Evolutionary conservation across 257 asterid species (phyloP), one percentile per base, ranked within the genome.

Genomic region (Striga asiatica): DNA sequence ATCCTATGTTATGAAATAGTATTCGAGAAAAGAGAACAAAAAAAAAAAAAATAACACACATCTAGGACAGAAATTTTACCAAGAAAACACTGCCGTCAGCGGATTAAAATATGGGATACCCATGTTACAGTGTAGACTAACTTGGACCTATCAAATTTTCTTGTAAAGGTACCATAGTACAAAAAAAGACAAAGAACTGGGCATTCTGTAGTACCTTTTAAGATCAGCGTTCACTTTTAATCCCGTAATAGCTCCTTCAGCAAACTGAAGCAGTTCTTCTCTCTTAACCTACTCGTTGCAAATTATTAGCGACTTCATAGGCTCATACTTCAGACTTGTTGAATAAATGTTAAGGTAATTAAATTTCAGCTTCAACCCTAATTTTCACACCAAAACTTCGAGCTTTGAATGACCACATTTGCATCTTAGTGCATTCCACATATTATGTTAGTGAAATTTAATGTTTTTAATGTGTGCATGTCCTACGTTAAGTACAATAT

Each of bases 221-320:
- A 80, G 57, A 49, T 82, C 96, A 25, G 93, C 94, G 78, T 82
- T 91, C 60, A 77, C 61, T 82, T 91, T 91, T 81, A 91, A 65
- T 38, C 98, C 98, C 61, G 96, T 87, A 61, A 91, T 84, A 25
- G 98, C 96, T 65, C 82, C 93, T 81, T 91, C 98, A 20, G 88
- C 89, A 73, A 91, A 91, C 76, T 84, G 96, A 66, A 91, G 95
- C 76, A 91, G 71, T 67, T 91, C 98, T 46, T 91, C 98, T 70
- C 94, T 72, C 78, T 91, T 91, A 71, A 84, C 98, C 98, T 91
- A 65, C 57, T 56, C 64, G 54, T 42, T 66, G 58, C 48, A 71
- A 58, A 16, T 28, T 49, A 49, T 13, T 47, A 66, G 61, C 74
- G 60, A 58, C 62, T 57, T 71, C 38, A 28, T 39, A 50, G 37